A percentile compares a stretch with the other conserved stretches of the same genome.
Conservation (phyloP, 805 yeast species). For the Metschnikowia gelsemii region DNA sequence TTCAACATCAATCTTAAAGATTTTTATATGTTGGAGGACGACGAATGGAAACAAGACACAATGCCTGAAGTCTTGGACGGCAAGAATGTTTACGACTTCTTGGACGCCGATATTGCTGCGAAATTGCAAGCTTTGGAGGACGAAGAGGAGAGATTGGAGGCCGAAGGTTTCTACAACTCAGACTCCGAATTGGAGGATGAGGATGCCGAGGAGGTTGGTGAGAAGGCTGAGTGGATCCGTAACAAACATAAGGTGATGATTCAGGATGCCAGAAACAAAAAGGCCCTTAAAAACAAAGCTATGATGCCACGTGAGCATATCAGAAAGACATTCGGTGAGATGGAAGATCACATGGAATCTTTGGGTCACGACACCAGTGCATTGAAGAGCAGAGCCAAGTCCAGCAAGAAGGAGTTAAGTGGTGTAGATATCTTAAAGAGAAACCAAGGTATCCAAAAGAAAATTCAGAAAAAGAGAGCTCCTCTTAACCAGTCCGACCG, state of each 20-base stretch:
- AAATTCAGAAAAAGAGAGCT: slow-evolving; percentile 46
- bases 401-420: slow-evolving; percentile 37
- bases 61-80: slow-evolving; percentile 98
- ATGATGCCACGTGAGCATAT: slow-evolving; percentile 88
- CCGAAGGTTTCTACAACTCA: slow-evolving; percentile 93
- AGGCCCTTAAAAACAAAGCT: slow-evolving; percentile 81
- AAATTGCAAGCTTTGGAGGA: slow-evolving; percentile 94
- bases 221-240: slow-evolving; percentile 94
- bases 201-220: slow-evolving; percentile 52
- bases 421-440: slow-evolving; percentile 83
- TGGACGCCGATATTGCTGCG: slow-evolving; percentile 92
- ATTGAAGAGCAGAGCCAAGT: slow-evolving; percentile 44
- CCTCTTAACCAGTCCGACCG: slow-evolving; percentile 70
- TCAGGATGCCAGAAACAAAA: slow-evolving; percentile 81
- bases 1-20: slow-evolving; percentile 91
- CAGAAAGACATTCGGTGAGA: slow-evolving; percentile 67
- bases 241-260: slow-evolving; percentile 93
- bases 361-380: slow-evolving; percentile 84
- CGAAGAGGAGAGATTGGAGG: slow-evolving; percentile 91
- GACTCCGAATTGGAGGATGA: slow-evolving; percentile 66
- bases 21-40: slow-evolving; percentile 87
- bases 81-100: slow-evolving; percentile 93
- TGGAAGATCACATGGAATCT: slow-evolving; percentile 87
- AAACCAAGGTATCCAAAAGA: slow-evolving; percentile 43
- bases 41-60: slow-evolving; percentile 95